Evolutionary conservation across 495 filamentous ascomycete species (phyloP), one percentile per base, ranked within the genome.

Genomic region (Aspergillus homomorphus): DNA sequence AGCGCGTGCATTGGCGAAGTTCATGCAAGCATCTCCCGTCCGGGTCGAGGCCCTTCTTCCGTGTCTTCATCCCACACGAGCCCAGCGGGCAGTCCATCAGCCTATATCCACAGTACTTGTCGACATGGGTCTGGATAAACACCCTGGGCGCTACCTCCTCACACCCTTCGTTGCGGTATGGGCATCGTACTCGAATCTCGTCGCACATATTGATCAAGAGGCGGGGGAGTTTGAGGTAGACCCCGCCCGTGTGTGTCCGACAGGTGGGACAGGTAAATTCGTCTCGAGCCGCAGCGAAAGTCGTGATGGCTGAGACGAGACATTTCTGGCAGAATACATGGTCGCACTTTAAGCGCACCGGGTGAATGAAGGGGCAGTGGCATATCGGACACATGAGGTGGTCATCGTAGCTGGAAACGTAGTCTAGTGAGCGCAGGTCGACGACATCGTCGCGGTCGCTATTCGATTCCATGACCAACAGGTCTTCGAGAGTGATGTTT

Each of bases 301-400:
- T 75, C 45, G 62, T 80, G 73, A 77, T 82, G 70, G 86, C 81
- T 51, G 82, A 78, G 56, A 80, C 74, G 58, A 94, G 76, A 64
- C 90, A 96, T 46, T 77, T 79, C 33, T 78, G 75, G 69, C 91
- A 96, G 75, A 96, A 95, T 28, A 84, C 78, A 69, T 89, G 86
- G 53, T 86, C 89, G 66, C 91, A 96, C 55, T 77, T 70, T 20
- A 91, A 82, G 44, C 83, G 85, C n/a, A 89, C 77, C 0, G 91
- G 89, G 16, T 83, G 71, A 38, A 90, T 74, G 53, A 92, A 88
- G 14, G 91, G 83, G 24, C 84, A 85, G 60, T 85, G 88, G 68
- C 91, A 96, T 54, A 96, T 91, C 9, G 90, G 82, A 61, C 91
- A 96, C 71, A 90, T 82, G 18, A 95, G 81, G 59, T 92, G 89